A percentile compares a stretch with the other conserved stretches of the same genome.
Evolutionary conservation across 768 basidiomycete genomes (phyloP).

Genomic region (Postia placenta): DNA sequence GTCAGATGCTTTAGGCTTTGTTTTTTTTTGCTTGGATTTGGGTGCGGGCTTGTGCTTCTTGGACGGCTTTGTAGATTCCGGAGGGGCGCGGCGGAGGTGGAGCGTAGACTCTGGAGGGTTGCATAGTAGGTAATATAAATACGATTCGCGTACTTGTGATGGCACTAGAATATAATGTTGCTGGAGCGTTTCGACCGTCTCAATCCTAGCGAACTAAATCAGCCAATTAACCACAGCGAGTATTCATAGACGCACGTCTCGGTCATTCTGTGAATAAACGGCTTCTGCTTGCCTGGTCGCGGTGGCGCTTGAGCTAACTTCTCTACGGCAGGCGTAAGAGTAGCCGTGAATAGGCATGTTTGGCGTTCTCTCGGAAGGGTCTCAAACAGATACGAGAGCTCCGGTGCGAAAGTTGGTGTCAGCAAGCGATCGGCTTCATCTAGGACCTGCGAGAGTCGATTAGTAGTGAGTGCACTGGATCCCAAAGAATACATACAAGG

Average conservation of each 20-base stretch:
- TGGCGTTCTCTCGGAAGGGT: conserved; percentile 82
- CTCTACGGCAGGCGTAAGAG: conserved; percentile 83
- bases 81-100: conserved; percentile 58
- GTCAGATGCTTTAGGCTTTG: conserved; percentile 23
- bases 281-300: conserved; percentile 74
- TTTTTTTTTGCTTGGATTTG: conserved; percentile 26
- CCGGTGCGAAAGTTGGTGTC: conserved; percentile 83
- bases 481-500: conserved; percentile 44
- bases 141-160: conserved; percentile 89
- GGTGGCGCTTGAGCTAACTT: conserved; percentile 66
- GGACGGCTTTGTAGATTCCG: conserved; percentile 38
- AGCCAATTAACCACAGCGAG: no score
- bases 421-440: conserved; percentile 96
- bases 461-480: background rate
- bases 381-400: conserved; percentile 72
- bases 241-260: conserved; percentile 47
- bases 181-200: conserved; percentile 84
- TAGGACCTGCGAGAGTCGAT: conserved; percentile 54
- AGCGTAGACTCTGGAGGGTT: conserved; percentile 79
- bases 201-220: no score
- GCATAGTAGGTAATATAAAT: conserved; percentile 85
- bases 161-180: conserved; percentile 91
- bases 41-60: conserved; percentile 25
- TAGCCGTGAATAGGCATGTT: conserved; percentile 96
- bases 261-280: conserved; percentile 78